Base-by-base conservation (phyloP, 1,139 yeast genomes). In the Diutina catenulata region DNA sequence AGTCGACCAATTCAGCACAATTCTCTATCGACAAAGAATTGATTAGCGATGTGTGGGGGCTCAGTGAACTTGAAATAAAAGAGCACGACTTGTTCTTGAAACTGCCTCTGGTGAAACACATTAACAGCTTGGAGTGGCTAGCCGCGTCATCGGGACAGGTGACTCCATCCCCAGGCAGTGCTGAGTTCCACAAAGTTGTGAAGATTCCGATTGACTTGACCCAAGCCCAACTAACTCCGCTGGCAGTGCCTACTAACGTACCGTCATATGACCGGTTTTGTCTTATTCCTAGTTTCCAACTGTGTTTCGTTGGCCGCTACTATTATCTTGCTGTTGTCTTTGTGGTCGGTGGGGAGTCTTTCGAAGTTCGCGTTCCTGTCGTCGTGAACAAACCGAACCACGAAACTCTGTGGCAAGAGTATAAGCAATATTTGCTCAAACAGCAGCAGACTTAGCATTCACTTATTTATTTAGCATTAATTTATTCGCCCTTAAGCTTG, bases 261-360 rank as follows among this genome's bases (percentile, higher is more conserved):
- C 25, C 35, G 4, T 16, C 35, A 5, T 31, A 31, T 13, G 35
- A 31, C 19, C 23, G 35, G n/a, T 31, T 31, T 21, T 43, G 52
- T 11, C 42, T 56, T 31, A 55, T 56, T 4, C 60, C 60, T 5
- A 49, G 49, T 20, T 54, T 55, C 43, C 59, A 56, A 39, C 52
- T 55, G 26, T 55, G 60, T 38, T 47, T 53, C 14, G 43, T 53
- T 32, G 58, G 59, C 11, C 47, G 60, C 6, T 46, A 48, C 38
- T 56, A 56, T 44, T 53, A 49, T 40, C 35, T 52, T 15, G 41
- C 43, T 15, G 41, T 55, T 2, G 13, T 25, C 6, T 24, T 25
- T 9, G 5, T 15, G 8, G 15, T 15, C 3, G 23, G 35, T n/a
- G n/a, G 16, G 4, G 35, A 31, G 6, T 7, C 10, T 2, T 19